Evolutionary conservation across 2,329 filamentous ascomycete genomes (phyloP).

Genomic region (Trichophyton schoenleinii): DNA sequence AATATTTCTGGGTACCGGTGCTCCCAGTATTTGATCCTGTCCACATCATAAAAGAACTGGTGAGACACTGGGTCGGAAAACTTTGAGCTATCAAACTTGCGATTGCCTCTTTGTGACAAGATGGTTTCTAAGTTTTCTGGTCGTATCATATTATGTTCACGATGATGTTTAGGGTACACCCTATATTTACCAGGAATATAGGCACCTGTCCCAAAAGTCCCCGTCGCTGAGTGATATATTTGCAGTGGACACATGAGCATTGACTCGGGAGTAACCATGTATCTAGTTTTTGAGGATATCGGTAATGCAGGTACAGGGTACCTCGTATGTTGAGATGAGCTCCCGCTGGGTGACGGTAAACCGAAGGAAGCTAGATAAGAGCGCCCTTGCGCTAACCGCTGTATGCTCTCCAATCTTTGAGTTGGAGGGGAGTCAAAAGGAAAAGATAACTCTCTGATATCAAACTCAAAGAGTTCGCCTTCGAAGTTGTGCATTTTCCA

Average conservation of each 20-base stretch:
- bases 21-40: conserved; percentile 29
- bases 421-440: background rate
- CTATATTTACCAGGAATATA: background rate
- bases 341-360: background rate
- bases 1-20: conserved; percentile 22
- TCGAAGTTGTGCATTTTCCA: background rate
- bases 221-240: conserved; percentile 27
- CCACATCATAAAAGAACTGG: conserved; percentile 21
- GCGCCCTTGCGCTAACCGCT: background rate
- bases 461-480: background rate
- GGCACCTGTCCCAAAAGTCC: conserved; percentile 34
- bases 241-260: conserved; percentile 30
- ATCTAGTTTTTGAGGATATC: conserved; percentile 9
- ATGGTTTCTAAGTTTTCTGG: conserved; percentile 20
- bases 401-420: conserved; percentile 7
- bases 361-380: conserved; percentile 10
- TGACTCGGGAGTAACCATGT: conserved; percentile 12
- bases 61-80: conserved; percentile 17
- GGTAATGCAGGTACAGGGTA: conserved; percentile 11
- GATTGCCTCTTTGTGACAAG: conserved; percentile 14
- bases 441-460: background rate
- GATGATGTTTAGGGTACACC: background rate
- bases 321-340: background rate
- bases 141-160: background rate
- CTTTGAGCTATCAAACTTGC: conserved; percentile 12